phyloP scores from a whole-genome alignment of 2,329 filamentous ascomycete species.

The Tolypocladium tundrense region DNA sequence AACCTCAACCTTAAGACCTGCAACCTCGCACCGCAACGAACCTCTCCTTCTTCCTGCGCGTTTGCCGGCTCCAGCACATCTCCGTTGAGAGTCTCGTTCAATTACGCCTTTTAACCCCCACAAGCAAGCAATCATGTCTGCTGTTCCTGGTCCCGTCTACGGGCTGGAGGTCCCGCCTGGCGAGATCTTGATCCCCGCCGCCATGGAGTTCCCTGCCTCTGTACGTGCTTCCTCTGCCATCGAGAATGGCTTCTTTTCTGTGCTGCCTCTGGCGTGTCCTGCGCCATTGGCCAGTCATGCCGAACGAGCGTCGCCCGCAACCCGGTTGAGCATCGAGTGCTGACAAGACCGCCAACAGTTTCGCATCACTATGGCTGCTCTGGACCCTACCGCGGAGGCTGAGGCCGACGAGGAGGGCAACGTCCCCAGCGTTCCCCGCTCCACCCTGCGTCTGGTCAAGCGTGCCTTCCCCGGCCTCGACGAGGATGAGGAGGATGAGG shows the following conservation, averaged over 20 bases:
- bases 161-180: conserved; percentile 84
- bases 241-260: neutral
- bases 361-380: conserved; percentile 95
- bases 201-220: conserved; percentile 70
- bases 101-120: neutral
- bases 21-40: neutral
- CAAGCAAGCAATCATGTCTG: conserved; percentile 37
- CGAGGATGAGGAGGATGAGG: conserved; percentile 49
- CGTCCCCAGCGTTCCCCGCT: conserved; percentile 54
- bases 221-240: conserved; percentile 42
- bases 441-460: conserved; percentile 87
- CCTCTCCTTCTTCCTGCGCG: neutral
- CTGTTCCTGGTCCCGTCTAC: conserved; percentile 69
- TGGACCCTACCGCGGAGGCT: conserved; percentile 75
- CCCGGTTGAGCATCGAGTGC: conserved; percentile 4
- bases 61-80: neutral
- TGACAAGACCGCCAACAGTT: conserved; percentile 49
- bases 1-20: neutral
- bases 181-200: conserved; percentile 70
- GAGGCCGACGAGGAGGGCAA: conserved; percentile 55
- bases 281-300: neutral
- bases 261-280: neutral
- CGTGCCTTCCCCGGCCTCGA: conserved; percentile 49
- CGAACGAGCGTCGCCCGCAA: neutral
- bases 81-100: neutral